phyloP scores from a whole-genome alignment of 2,329 filamentous ascomycete species.

The Dothideomycetidae sp. region DNA sequence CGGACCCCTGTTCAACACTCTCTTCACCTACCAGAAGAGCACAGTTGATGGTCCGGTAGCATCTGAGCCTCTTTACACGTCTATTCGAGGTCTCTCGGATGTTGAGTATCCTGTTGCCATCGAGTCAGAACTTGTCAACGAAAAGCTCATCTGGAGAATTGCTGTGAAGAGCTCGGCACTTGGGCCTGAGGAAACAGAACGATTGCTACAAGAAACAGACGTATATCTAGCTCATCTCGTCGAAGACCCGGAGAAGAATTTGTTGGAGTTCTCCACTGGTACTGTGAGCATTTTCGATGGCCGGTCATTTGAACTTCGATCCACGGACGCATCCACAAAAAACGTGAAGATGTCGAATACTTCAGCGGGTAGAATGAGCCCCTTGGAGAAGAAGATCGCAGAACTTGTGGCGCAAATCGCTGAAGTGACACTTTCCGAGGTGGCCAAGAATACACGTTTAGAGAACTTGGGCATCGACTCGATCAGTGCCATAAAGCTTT shows the following conservation, averaged over 20 bases:
- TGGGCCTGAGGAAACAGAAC: conserved; percentile 30
- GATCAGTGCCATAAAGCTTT: conserved; percentile 78
- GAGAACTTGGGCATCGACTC: conserved; percentile 85
- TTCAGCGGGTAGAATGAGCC: conserved; percentile 5
- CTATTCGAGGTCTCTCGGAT: conserved; percentile 48
- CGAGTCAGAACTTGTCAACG: conserved; percentile 54
- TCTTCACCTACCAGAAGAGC: conserved; percentile 52
- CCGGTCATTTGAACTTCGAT: conserved; percentile 26
- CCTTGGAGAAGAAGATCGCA: conserved; percentile 29
- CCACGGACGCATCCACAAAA: conserved; percentile 3
- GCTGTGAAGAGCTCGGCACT: conserved; percentile 50
- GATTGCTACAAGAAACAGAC: conserved; percentile 47
- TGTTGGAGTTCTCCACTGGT: conserved; percentile 40
- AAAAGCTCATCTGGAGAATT: conserved; percentile 52
- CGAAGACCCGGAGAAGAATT: conserved; percentile 30
- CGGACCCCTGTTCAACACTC: conserved; percentile 42
- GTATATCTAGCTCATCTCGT: conserved; percentile 44
- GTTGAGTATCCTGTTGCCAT: conserved; percentile 73
- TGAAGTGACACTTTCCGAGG: conserved; percentile 41
- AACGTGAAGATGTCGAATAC: conserved; percentile 1
- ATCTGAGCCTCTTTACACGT: conserved; percentile 39
- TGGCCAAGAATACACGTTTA: conserved; percentile 49
- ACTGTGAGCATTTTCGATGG: conserved; percentile 53
- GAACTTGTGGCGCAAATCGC: conserved; percentile 43
- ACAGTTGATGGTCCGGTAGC: conserved; percentile 20